A percentile compares a stretch with the other conserved stretches of the same genome.
These are phyloP conservation scores for Bullera alba DNA, from an alignment of 768 basidiomycete genomes.

Conservation along the genomic window DNA sequence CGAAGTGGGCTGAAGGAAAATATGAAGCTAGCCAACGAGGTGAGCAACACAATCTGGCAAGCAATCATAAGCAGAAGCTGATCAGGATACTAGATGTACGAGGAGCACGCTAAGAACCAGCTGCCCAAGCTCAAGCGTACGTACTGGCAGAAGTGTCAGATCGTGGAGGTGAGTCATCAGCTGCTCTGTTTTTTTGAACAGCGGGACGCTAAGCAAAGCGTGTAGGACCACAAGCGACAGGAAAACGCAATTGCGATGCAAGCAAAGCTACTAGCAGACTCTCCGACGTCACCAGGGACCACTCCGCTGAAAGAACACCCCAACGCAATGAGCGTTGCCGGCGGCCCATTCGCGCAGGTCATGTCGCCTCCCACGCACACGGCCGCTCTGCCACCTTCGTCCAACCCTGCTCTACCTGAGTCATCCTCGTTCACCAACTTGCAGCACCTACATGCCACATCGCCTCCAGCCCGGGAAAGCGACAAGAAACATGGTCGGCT, in stretches of 20 bases:
- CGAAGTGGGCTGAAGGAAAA: constrained; percentile 86
- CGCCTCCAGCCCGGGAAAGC: constrained; percentile 51
- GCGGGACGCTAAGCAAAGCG: background rate
- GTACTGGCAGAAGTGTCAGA: constrained; percentile 77
- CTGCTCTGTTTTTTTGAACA: background rate
- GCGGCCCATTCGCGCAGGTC: background rate
- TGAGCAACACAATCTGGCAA: background rate
- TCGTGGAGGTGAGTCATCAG: constrained; percentile 63
- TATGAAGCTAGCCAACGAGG: constrained; percentile 62
- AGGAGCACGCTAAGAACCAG: constrained; percentile 70
- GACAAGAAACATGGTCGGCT: constrained; percentile 57
- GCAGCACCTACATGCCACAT: too few relatives aligned
- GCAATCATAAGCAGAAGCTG: background rate
- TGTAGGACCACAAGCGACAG: constrained; percentile 42
- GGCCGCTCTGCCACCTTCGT: constrained; percentile 15
- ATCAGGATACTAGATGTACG: constrained; percentile 53
- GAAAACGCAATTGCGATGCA: constrained; percentile 43
- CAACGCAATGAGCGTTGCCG: constrained; percentile 4
- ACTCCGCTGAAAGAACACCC: constrained; percentile 26
- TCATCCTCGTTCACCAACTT: constrained; percentile 3
- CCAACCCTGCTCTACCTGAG: constrained; percentile 16
- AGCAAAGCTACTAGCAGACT: constrained; percentile 37
- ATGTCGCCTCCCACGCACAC: constrained; percentile 2
- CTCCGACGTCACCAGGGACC: constrained; percentile 18
- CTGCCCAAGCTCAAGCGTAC: constrained; percentile 71